Evolutionary conservation across 139 green algal genomes (phyloP).

Genomic region (Chlamydomonas sp.): DNA sequence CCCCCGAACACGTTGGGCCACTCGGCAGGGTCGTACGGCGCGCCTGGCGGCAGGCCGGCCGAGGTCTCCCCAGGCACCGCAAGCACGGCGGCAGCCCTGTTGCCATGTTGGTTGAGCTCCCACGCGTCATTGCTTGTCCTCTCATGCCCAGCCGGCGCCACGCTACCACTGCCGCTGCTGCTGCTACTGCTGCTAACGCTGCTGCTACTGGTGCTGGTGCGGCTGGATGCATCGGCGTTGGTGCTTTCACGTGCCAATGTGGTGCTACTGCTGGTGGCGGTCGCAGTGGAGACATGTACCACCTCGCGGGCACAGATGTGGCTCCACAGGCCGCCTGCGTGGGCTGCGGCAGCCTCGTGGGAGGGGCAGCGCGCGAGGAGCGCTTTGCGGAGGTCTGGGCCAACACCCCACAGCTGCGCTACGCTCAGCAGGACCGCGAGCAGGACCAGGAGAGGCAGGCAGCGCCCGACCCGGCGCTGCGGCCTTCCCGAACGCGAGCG

Average conservation of each 20-base stretch:
- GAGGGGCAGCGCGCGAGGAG: background rate
- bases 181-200: background rate
- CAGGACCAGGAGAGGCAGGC: background rate
- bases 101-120: too few species aligned
- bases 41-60: too few species aligned
- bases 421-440: background rate
- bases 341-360: background rate
- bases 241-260: background rate
- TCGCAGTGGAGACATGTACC: background rate
- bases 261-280: background rate
- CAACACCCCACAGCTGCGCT: slow-evolving; percentile 5
- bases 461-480: too few species aligned
- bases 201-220: background rate
- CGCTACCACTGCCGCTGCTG: too few species aligned
- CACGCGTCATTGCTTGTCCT: too few species aligned
- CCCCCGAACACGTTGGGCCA: slow-evolving; percentile 35
- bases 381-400: background rate
- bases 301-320: background rate
- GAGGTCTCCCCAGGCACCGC: too few species aligned
- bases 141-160: too few species aligned
- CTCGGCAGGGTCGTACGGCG: too few species aligned
- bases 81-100: too few species aligned
- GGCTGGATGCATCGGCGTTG: background rate
- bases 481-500: too few species aligned
- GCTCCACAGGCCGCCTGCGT: background rate